Evolutionary conservation across 768 basidiomycete species (phyloP).

Genomic region (Suillus ampliporus): DNA sequence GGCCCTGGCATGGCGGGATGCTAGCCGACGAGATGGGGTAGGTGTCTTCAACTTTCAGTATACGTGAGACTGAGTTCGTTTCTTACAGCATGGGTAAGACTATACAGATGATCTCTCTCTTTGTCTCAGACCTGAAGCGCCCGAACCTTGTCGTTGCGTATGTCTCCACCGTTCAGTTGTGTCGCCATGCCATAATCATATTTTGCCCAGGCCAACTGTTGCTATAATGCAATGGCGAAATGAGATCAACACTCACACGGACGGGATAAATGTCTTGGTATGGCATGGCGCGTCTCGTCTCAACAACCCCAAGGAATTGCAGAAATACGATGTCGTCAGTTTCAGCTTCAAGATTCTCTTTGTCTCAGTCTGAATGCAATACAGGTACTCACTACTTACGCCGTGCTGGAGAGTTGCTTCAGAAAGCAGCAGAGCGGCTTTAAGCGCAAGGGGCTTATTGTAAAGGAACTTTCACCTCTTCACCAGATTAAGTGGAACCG

Average conservation of each 20-base stretch:
- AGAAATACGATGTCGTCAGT: conserved; percentile 87
- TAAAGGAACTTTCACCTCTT: conserved; percentile 88
- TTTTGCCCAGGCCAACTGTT: conserved; percentile 47
- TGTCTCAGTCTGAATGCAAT: conserved; percentile 14
- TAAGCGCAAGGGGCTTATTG: conserved; percentile 79
- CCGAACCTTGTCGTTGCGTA: conserved; percentile 95
- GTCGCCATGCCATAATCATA: conserved; percentile 7
- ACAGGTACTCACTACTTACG: conserved; percentile 84
- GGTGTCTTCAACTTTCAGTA: conserved; percentile 28
- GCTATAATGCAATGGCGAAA: conserved; percentile 87
- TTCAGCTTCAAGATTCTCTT: neutral
- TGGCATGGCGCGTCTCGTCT: conserved; percentile 89
- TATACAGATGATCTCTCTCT: conserved; percentile 92
- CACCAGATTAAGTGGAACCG: conserved; percentile 88
- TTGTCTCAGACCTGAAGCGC: conserved; percentile 76
- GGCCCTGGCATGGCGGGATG: conserved; percentile 90
- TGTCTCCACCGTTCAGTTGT: conserved; percentile 31
- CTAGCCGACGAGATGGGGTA: conserved; percentile 95
- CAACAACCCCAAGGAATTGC: conserved; percentile 66
- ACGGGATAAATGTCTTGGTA: conserved; percentile 83
- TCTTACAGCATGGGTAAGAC: conserved; percentile 85
- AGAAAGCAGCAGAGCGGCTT: conserved; percentile 93
- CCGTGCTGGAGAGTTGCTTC: conserved; percentile 90
- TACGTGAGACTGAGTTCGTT: conserved; percentile 14
- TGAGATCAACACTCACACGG: conserved; percentile 87